A percentile compares a stretch with the other conserved stretches of the same genome.
Evolutionary conservation across 805 yeast species (phyloP).

Genomic region (Candida pini): DNA sequence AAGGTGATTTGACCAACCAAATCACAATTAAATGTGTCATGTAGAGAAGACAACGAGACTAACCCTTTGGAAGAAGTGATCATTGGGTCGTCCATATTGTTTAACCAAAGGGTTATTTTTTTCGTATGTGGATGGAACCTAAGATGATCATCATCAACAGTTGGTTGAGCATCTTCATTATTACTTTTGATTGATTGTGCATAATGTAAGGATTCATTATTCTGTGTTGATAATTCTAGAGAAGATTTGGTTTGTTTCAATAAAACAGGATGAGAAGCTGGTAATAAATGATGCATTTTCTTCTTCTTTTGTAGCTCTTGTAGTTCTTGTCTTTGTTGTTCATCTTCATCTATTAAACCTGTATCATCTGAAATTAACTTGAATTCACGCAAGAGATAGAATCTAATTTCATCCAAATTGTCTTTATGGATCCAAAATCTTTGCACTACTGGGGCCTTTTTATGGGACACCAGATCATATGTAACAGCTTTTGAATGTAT

Average conservation of each 20-base stretch:
- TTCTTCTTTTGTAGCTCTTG: slow-evolving; percentile 2
- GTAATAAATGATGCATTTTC: background rate
- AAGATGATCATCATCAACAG: background rate
- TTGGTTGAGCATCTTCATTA: background rate
- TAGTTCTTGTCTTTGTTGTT: slow-evolving; percentile 5
- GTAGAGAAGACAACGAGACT: slow-evolving; percentile 11
- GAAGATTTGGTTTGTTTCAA: slow-evolving; percentile 17
- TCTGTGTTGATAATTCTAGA: slow-evolving; percentile 4
- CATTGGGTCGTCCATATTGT: slow-evolving; percentile 20
- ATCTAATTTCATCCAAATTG: slow-evolving; percentile 48
- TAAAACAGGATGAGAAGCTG: background rate
- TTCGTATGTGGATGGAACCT: slow-evolving; percentile 26
- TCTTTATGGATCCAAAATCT: slow-evolving; percentile 56
- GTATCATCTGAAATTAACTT: slow-evolving; percentile 31
- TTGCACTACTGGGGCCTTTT: slow-evolving; percentile 31
- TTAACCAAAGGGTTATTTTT: slow-evolving; percentile 25
- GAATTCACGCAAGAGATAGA: slow-evolving; percentile 40
- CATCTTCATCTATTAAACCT: slow-evolving; percentile 19
- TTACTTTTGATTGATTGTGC: background rate
- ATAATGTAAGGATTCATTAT: too few species aligned
- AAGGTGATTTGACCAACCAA: slow-evolving; percentile 12
- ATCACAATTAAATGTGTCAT: slow-evolving; percentile 10
- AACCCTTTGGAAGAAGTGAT: slow-evolving; percentile 19
- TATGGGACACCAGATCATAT: slow-evolving; percentile 32
- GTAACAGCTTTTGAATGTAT: slow-evolving; percentile 22